These are phyloP conservation scores for Helichrysum umbraculigerum DNA, from an alignment of 129 eudicot genomes.

Conservation along the genomic window DNA sequence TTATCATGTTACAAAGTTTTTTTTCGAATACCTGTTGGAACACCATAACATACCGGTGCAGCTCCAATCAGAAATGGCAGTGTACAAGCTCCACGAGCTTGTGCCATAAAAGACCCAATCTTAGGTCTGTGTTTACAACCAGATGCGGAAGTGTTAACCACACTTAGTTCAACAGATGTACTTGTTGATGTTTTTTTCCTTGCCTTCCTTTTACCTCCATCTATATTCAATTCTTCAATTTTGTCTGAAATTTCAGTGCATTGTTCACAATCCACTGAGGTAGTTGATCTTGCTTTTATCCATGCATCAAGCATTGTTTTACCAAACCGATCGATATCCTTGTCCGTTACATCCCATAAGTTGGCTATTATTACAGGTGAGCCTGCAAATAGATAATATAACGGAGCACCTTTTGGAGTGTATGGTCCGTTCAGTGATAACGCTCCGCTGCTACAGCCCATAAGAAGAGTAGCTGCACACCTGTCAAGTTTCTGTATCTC, in stretches of 20 bases:
- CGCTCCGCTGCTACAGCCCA: constrained; percentile 98
- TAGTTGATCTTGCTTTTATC: constrained; percentile 60
- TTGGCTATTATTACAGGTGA: constrained; percentile 92
- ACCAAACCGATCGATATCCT: constrained; percentile 92
- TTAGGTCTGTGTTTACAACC: constrained; percentile 63
- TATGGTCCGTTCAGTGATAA: constrained; percentile 63
- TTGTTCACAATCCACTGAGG: constrained; percentile 44
- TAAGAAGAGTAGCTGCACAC: constrained; percentile 80
- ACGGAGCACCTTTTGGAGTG: constrained; percentile 77
- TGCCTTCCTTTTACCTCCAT: constrained; percentile 37
- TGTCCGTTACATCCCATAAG: constrained; percentile 96
- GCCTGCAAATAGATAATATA: constrained; percentile 75
- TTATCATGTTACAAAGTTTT: constrained; percentile 20
- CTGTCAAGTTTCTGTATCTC: constrained; percentile 70
- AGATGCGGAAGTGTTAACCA: constrained; percentile 4
- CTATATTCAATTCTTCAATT: constrained; percentile 40
- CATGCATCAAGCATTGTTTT: constrained; percentile 82
- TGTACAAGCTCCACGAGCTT: constrained; percentile 81
- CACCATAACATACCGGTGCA: constrained; percentile 95
- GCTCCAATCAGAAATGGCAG: constrained; percentile 82
- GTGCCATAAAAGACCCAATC: constrained; percentile 75
- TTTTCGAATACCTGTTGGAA: constrained; percentile 82
- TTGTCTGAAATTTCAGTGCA: constrained; percentile 49
- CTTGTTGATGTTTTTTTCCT: constrained; percentile 35
- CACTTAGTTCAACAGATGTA: constrained; percentile 25